Percentiles rank a stretch among this genome's conserved stretches.
phyloP scores from a whole-genome alignment of 2,329 filamentous ascomycete genomes.

The Volutella citrinella region DNA sequence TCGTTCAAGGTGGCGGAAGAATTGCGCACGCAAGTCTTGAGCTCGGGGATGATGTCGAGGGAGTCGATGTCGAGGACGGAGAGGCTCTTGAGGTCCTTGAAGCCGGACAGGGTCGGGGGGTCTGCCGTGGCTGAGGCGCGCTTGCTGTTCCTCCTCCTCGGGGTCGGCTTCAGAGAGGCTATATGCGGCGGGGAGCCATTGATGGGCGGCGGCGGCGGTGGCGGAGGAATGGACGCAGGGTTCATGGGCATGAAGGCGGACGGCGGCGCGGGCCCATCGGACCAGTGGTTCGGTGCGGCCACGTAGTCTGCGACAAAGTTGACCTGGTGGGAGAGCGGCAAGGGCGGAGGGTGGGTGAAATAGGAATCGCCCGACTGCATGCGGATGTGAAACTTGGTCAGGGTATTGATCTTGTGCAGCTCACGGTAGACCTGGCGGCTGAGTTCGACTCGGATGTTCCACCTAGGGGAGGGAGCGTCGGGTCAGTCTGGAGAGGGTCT shows the following conservation, averaged over 20 bases:
- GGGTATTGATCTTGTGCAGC: constrained; percentile 50
- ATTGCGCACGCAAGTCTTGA: constrained; percentile 53
- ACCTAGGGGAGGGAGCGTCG: constrained; percentile 43
- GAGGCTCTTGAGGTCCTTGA: constrained; percentile 52
- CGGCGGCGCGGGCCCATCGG: constrained; percentile 23
- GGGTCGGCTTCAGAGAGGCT: constrained; percentile 32
- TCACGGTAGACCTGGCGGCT: constrained; percentile 55
- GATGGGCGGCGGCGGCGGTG: constrained; percentile 39
- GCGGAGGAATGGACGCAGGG: constrained; percentile 43
- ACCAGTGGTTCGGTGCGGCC: constrained; percentile 27
- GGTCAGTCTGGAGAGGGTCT: no score
- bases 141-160: constrained; percentile 33
- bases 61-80: constrained; percentile 59
- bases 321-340: constrained; percentile 37
- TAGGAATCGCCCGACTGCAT: constrained; percentile 57
- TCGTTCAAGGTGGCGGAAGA: constrained; percentile 53
- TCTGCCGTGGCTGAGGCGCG: constrained; percentile 31
- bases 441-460: constrained; percentile 64
- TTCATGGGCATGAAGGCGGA: no score
- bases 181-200: constrained; percentile 28
- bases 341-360: constrained; percentile 47
- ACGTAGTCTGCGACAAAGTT: no score
- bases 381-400: constrained; percentile 55
- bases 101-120: constrained; percentile 54
- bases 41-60: constrained; percentile 53